Percentiles rank a stretch among this genome's conserved stretches.
Conservation (phyloP, 176 grass and related monocot species). For the Miscanthus lutarioriparius region DNA sequence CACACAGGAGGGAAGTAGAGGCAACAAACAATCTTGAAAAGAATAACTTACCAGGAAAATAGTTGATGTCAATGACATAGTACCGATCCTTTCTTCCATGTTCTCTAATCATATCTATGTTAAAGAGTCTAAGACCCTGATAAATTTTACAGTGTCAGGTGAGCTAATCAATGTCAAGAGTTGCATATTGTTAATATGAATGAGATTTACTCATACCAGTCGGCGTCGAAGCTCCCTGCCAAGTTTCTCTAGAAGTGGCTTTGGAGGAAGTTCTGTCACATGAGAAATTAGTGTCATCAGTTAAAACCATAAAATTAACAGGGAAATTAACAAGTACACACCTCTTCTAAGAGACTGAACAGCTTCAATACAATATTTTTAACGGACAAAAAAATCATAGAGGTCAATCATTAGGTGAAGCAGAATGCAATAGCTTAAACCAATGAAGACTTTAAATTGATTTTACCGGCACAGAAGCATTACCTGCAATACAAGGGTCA, state of each 20-base stretch:
- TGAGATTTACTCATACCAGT: slow-evolving; percentile 48
- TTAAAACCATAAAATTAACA: slow-evolving; percentile 13
- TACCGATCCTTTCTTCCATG: slow-evolving; percentile 70
- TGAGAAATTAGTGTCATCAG: slow-evolving; percentile 29
- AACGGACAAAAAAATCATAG: background rate
- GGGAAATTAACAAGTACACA: slow-evolving; percentile 12
- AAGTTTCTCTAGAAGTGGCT: slow-evolving; percentile 74
- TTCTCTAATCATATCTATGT: slow-evolving; percentile 85
- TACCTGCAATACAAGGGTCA: slow-evolving; percentile 83
- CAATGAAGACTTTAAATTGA: slow-evolving; percentile 8
- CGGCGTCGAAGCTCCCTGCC: slow-evolving; percentile 64
- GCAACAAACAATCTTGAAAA: slow-evolving; percentile 8
- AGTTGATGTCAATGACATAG: slow-evolving; percentile 92
- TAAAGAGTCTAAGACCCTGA: slow-evolving; percentile 81
- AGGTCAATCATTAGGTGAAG: slow-evolving; percentile 2
- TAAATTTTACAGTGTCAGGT: slow-evolving; percentile 26
- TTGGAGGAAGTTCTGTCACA: slow-evolving; percentile 65
- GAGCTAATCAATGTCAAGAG: slow-evolving; percentile 6
- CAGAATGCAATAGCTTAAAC: background rate
- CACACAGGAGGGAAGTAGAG: background rate
- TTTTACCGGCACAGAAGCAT: slow-evolving; percentile 17
- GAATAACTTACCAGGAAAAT: slow-evolving; percentile 64
- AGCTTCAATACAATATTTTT: background rate
- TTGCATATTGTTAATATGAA: background rate
- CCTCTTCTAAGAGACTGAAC: background rate